A percentile compares a stretch with the other conserved stretches of the same genome.
These are phyloP conservation scores for Aspergillus conjunctus DNA, from an alignment of 495 filamentous ascomycete genomes.

Conservation along the genomic window DNA sequence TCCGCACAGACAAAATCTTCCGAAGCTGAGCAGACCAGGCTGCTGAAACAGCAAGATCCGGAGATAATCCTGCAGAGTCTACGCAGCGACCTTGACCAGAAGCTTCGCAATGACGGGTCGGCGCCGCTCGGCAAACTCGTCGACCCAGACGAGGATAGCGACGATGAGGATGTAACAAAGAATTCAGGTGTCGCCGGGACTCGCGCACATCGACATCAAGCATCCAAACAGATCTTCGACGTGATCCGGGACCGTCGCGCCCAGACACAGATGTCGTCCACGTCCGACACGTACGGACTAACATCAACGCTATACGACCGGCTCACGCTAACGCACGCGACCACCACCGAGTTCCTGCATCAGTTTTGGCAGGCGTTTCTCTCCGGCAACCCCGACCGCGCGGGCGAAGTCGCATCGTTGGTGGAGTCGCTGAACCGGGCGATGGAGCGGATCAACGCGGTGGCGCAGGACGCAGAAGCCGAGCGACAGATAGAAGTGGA, in stretches of 20 bases:
- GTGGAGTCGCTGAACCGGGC: conserved; percentile 76
- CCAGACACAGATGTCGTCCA: conserved; percentile 34
- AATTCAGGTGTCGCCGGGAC: conserved; percentile 39
- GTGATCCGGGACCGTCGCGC: conserved; percentile 46
- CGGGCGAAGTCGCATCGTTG: conserved; percentile 71
- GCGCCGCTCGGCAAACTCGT: conserved; percentile 43
- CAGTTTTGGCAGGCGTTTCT: conserved; percentile 93
- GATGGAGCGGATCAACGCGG: conserved; percentile 76
- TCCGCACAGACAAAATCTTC: conserved; percentile 59
- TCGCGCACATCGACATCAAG: conserved; percentile 37
- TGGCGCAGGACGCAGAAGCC: conserved; percentile 76
- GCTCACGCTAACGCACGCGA: conserved; percentile 83
- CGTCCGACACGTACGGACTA: conserved; percentile 61
- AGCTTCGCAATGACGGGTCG: conserved; percentile 59
- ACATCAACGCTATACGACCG: conserved; percentile 67
- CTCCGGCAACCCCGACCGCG: conserved; percentile 78
- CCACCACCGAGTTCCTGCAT: conserved; percentile 89
- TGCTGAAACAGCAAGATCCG: conserved; percentile 69
- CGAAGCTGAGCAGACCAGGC: conserved; percentile 54
- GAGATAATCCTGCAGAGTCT: conserved; percentile 64
- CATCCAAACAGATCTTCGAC: conserved; percentile 47
- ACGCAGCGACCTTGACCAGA: conserved; percentile 58
- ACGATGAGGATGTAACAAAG: conserved; percentile 53
- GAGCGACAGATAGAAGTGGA: conserved; percentile 62
- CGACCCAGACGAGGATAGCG: conserved; percentile 63